phyloP scores from a whole-genome alignment of 1,284 basidiomycete species.

The Fomitopsis palustris region DNA sequence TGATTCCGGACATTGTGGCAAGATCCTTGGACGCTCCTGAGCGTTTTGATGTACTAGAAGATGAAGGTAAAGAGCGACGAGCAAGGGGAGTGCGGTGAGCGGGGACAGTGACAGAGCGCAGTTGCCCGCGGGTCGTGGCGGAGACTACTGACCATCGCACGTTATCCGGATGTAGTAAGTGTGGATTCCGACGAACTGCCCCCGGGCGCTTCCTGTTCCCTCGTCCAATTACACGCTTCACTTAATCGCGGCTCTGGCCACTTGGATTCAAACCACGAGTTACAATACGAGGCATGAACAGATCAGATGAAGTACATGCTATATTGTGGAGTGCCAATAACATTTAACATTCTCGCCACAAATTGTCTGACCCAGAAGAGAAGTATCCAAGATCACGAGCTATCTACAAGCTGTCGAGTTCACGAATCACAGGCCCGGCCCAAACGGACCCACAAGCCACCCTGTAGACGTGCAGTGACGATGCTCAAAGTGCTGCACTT shows the following conservation, averaged over 20 bases:
- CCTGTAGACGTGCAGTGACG: not conserved
- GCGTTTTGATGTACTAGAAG: not conserved
- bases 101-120: not conserved
- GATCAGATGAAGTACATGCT: no score
- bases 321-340: no score
- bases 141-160: not conserved
- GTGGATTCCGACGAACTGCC: not conserved
- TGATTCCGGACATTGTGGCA: conserved; percentile 37
- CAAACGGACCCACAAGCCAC: conserved; percentile 14
- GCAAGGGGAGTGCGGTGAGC: not conserved
- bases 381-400: not conserved
- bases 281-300: no score
- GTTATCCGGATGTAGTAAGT: not conserved
- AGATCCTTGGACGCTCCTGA: not conserved
- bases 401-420: not conserved
- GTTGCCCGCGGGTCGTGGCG: not conserved
- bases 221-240: not conserved
- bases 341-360: no score
- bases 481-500: no score
- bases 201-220: not conserved
- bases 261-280: no score
- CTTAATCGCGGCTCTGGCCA: no score
- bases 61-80: not conserved
- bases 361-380: no score
- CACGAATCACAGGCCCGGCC: not conserved